A percentile compares a stretch with the other conserved stretches of the same genome.
These are phyloP conservation scores for Claviceps digitariae DNA, from an alignment of 2,329 filamentous ascomycete genomes.

Conservation along the genomic window DNA sequence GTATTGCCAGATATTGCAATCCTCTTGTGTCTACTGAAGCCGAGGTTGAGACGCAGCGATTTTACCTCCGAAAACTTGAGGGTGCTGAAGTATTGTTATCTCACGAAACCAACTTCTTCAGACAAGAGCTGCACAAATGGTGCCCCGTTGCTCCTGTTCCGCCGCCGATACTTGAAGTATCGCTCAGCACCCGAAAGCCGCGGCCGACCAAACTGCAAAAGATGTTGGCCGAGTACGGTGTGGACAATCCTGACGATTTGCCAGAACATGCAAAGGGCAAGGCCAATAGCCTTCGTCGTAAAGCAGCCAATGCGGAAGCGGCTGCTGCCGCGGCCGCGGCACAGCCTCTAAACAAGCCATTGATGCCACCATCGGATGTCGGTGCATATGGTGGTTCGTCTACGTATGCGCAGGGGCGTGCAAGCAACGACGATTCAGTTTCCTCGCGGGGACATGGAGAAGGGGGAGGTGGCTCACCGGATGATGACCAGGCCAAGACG, in stretches of 20 bases:
- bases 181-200: slow-evolving; percentile 85
- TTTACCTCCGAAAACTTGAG: slow-evolving; percentile 94
- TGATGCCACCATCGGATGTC: slow-evolving; percentile 10
- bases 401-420: slow-evolving; percentile 12
- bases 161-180: slow-evolving; percentile 75
- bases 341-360: slow-evolving; percentile 9
- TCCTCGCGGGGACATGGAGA: slow-evolving; percentile 1
- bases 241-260: slow-evolving; percentile 81
- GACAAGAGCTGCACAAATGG: slow-evolving; percentile 91
- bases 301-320: slow-evolving; percentile 47
- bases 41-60: slow-evolving; percentile 79
- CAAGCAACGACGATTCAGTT: slow-evolving; percentile 7
- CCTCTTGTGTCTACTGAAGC: slow-evolving; percentile 68
- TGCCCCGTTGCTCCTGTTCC: slow-evolving; percentile 76
- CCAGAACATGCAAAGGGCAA: slow-evolving; percentile 74
- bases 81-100: slow-evolving; percentile 86
- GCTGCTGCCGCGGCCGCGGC: slow-evolving; percentile 32
- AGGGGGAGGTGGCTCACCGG: background rate
- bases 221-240: slow-evolving; percentile 75
- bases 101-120: slow-evolving; percentile 94
- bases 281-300: slow-evolving; percentile 58
- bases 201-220: slow-evolving; percentile 95
- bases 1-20: slow-evolving; percentile 69
- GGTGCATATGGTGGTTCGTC: slow-evolving; percentile 13
- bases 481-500: slow-evolving; percentile 15